phyloP scores from a whole-genome alignment of 768 basidiomycete genomes.

The Calocera viscosa region DNA sequence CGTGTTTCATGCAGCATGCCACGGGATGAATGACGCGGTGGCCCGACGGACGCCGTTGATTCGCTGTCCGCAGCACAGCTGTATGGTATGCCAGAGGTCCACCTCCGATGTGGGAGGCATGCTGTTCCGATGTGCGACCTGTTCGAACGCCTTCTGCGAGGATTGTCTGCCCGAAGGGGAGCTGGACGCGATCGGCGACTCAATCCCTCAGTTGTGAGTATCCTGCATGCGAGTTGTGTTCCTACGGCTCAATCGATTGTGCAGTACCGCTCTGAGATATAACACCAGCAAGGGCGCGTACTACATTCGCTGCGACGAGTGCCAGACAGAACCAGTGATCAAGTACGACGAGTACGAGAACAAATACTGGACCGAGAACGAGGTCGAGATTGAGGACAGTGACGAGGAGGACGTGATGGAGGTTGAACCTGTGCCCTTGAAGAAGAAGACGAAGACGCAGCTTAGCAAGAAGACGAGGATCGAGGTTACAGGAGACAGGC shows the following conservation, averaged over 20 bases:
- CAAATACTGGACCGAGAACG: background rate
- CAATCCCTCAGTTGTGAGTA: constrained; percentile 34
- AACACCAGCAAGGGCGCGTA: background rate
- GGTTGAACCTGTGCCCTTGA: background rate
- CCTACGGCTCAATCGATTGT: background rate
- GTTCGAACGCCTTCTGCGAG: constrained; percentile 47
- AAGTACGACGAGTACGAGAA: constrained; percentile 2
- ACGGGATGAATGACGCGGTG: constrained; percentile 29
- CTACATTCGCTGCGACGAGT: constrained; percentile 3
- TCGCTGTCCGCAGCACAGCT: constrained; percentile 41
- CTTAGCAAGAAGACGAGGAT: background rate
- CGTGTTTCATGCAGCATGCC: constrained; percentile 45
- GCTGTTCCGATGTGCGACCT: constrained; percentile 50
- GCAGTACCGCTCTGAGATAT: background rate
- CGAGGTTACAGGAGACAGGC: background rate
- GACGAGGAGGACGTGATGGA: background rate
- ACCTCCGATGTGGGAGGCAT: constrained; percentile 43
- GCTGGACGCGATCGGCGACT: constrained; percentile 41
- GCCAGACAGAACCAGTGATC: background rate
- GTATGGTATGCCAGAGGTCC: constrained; percentile 34
- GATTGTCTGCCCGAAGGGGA: constrained; percentile 45
- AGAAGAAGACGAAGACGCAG: background rate
- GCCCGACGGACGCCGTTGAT: constrained; percentile 20
- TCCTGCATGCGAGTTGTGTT: background rate
- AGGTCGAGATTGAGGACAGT: background rate